Base-by-base conservation (phyloP, 2,329 filamentous ascomycete genomes). In the Lachnellula occidentalis region DNA sequence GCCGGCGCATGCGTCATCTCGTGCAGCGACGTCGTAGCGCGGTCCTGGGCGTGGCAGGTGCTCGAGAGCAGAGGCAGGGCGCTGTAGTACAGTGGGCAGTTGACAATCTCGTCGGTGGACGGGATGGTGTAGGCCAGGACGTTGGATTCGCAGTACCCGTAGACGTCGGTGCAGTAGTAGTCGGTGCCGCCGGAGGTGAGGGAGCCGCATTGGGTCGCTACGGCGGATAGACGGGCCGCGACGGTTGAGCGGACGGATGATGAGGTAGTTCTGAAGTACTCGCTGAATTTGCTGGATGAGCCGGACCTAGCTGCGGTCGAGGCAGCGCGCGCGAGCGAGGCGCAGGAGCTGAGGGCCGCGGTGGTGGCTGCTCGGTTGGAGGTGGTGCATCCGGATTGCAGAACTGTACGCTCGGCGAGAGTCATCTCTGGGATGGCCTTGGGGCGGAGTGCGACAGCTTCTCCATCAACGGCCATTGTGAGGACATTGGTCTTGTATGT, bases 81-180 rank as follows among this genome's bases (percentile, higher is more conserved):
- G 45, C 65, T 77, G 73, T 83, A 87, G 71, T 78, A 84, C 19
- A 81, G 68, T 14, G 76, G 73, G 70, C 84, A 87, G 72, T 85
- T 85, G 53, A 78, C 80, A 68, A 86, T 80, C 65, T 77, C 72
- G 67, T 77, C 78, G 27, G 62, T 64, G 1, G 73, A 71, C 1
- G 81, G 80, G 4, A 83, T 69, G 0, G 83, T 85, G 67, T 85
- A 87, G 1, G 84, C 85, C 17, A 87, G 70, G 3, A 83, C 78
- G 17, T 64, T 64, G n/a, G 46, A 45, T 5, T 55, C 46, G 69
- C 84, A 87, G 58, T 75, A 76, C 1, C 69, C 66, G 64, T 79
- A 80, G 2, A 74, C 69, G 61, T 87, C 83, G 15, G 70, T 73
- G 73, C 85, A 87, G 72, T 82, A 81, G 61, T 80, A 81, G 1